Conservation (phyloP, 1,139 yeast genomes). For the Pichia sp. region DNA sequence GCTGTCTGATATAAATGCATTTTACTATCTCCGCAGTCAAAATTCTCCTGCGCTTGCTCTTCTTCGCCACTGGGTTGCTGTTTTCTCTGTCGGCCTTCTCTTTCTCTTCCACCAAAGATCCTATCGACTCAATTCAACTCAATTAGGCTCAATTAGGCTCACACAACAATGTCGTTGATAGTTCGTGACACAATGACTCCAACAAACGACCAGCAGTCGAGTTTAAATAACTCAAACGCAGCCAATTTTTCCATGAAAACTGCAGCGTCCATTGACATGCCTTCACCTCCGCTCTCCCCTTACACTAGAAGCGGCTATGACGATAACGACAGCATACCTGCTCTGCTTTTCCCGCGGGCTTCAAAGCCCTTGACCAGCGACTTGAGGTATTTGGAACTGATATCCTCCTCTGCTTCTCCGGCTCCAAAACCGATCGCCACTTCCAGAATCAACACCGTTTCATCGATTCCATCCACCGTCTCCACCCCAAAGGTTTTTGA, state of each 20-base stretch:
- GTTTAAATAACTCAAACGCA: neutral
- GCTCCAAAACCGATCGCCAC: neutral
- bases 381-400: constrained; percentile 17
- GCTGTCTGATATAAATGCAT: neutral
- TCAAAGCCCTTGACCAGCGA: constrained; percentile 20
- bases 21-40: neutral
- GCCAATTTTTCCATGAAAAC: neutral
- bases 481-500: neutral
- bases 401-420: neutral
- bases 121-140: neutral
- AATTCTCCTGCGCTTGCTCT: neutral
- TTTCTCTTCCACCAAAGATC: neutral
- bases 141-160: constrained; percentile 11
- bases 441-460: neutral
- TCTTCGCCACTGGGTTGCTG: neutral
- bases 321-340: constrained; percentile 27
- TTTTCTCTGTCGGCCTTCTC: neutral
- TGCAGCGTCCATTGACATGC: constrained; percentile 32
- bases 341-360: constrained; percentile 27
- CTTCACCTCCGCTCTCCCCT: constrained; percentile 69
- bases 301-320: constrained; percentile 37
- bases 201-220: constrained; percentile 9
- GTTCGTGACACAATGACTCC: constrained; percentile 17
- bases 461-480: neutral
- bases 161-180: constrained; percentile 12